Evolutionary conservation across 2,329 filamentous ascomycete genomes (phyloP).

Genomic region (Epichloe coenophiala): DNA sequence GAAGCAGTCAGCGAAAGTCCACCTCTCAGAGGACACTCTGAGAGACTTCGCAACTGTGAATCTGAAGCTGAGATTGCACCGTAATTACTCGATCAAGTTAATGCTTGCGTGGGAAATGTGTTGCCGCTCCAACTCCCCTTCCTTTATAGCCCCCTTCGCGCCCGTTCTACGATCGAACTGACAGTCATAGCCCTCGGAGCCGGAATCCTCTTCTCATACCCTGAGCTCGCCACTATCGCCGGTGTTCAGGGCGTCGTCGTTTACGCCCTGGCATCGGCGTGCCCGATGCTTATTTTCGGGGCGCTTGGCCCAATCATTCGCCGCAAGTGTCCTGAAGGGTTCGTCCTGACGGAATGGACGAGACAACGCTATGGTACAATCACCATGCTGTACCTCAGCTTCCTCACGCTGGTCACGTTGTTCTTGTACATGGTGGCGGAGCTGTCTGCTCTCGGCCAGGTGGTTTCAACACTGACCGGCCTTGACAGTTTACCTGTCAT

Average conservation of each 20-base stretch:
- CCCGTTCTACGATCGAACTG: conserved; percentile 19
- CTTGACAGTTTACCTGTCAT: conserved; percentile 61
- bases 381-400: conserved; percentile 60
- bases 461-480: conserved; percentile 60
- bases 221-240: conserved; percentile 63
- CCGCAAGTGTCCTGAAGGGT: conserved; percentile 67
- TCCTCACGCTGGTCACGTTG: conserved; percentile 66
- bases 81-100: conserved; percentile 98
- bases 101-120: conserved; percentile 98
- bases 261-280: conserved; percentile 58
- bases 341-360: conserved; percentile 76
- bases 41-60: conserved; percentile 16
- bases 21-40: conserved; percentile 24
- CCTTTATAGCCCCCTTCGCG: conserved; percentile 12
- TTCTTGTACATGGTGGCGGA: conserved; percentile 83
- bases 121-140: conserved; percentile 57
- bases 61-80: conserved; percentile 88
- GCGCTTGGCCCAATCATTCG: conserved; percentile 64
- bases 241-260: conserved; percentile 68
- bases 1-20: conserved; percentile 33
- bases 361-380: conserved; percentile 61
- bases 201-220: conserved; percentile 72
- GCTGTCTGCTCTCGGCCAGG: conserved; percentile 68
- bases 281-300: conserved; percentile 64
- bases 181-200: conserved; percentile 60